Conservation (phyloP, 1,284 basidiomycete genomes). For the Ceratobasidium sp. region DNA sequence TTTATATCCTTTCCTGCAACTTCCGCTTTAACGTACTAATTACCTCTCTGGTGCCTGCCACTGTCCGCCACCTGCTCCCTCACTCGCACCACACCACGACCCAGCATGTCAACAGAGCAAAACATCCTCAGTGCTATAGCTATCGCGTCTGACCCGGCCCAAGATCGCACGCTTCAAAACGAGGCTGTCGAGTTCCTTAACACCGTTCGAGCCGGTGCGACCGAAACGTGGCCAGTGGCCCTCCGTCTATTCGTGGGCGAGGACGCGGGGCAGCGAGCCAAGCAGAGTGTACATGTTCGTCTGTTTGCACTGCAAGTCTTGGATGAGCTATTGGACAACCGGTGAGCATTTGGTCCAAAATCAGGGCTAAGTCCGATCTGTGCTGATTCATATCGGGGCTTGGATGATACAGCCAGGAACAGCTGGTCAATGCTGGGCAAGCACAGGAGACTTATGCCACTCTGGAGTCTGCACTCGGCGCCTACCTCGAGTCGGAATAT, state of each 20-base stretch:
- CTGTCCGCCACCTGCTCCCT: neutral
- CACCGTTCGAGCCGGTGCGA: slow-evolving; percentile 77
- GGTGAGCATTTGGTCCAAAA: slow-evolving; percentile 66
- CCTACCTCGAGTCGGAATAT: slow-evolving; percentile 80
- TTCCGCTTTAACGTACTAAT: slow-evolving; percentile 42
- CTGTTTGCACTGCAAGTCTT: slow-evolving; percentile 89
- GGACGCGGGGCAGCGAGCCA: slow-evolving; percentile 68
- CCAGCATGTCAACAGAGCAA: slow-evolving; percentile 51
- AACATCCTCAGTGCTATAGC: slow-evolving; percentile 85
- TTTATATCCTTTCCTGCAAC: slow-evolving; percentile 19
- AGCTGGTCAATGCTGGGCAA: slow-evolving; percentile 10
- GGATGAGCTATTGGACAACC: slow-evolving; percentile 87
- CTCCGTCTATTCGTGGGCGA: slow-evolving; percentile 79
- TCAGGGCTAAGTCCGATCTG: slow-evolving; percentile 30
- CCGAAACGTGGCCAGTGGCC: slow-evolving; percentile 82
- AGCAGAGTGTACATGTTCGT: slow-evolving; percentile 80
- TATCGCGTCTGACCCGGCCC: slow-evolving; percentile 84
- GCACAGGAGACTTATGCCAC: slow-evolving; percentile 3
- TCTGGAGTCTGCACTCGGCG: slow-evolving; percentile 35
- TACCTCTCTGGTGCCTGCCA: slow-evolving; percentile 22
- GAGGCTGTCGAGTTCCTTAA: slow-evolving; percentile 87
- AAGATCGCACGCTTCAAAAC: slow-evolving; percentile 70
- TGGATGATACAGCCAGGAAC: slow-evolving; percentile 15
- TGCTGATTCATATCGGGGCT: slow-evolving; percentile 2
- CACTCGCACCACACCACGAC: neutral